Evolutionary conservation across 331 rosid species (phyloP).

Genomic region (Malus hybrid): DNA sequence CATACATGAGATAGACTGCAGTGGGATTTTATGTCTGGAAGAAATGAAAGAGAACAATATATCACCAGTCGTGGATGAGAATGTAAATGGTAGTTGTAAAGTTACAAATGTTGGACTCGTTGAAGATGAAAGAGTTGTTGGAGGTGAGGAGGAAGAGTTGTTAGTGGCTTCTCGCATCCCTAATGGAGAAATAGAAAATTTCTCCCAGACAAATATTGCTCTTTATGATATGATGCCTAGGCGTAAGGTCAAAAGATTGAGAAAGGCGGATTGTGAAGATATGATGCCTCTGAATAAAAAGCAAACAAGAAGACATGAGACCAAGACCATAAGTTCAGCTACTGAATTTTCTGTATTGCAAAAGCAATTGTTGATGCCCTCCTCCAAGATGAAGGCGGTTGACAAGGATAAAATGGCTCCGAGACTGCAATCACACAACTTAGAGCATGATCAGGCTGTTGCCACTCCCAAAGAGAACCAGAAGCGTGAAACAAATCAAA

Average conservation of each 20-base stretch:
- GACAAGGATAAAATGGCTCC: constrained; percentile 10
- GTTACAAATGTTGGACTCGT: not conserved
- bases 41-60: not conserved
- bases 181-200: constrained; percentile 6
- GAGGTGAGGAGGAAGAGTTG: constrained; percentile 7
- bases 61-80: constrained; percentile 1
- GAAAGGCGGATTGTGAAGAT: not conserved
- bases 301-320: not conserved
- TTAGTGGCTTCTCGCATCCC: constrained; percentile 3
- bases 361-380: constrained; percentile 8
- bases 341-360: constrained; percentile 7
- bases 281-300: constrained; percentile 3
- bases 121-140: constrained; percentile 8
- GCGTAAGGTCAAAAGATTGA: not conserved
- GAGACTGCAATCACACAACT: not conserved
- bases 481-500: not conserved
- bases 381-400: constrained; percentile 4
- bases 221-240: not conserved
- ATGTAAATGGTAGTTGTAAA: not conserved
- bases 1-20: constrained; percentile 1
- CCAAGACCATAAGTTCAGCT: not conserved
- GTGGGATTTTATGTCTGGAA: not conserved
- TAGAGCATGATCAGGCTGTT: constrained; percentile 4
- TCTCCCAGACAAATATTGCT: not conserved
- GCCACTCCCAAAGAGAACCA: constrained; percentile 10